phyloP scores from a whole-genome alignment of 148 eudicot species.

The Heliosperma pusillum region DNA sequence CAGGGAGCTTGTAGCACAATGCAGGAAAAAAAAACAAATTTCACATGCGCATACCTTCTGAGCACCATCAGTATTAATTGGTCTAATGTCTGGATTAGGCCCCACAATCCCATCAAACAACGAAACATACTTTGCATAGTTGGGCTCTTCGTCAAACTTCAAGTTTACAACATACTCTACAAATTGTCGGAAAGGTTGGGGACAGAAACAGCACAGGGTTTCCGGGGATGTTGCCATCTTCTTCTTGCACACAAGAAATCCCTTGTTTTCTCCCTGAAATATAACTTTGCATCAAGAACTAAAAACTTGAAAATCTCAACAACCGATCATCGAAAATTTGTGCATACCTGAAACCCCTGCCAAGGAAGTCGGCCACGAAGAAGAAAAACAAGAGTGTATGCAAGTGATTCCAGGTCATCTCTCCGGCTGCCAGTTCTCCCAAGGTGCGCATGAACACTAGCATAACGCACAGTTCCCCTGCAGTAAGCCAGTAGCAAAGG shows the following conservation, averaged over 20 bases:
- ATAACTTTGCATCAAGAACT: slow-evolving; percentile 3
- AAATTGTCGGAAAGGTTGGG: slow-evolving; percentile 70
- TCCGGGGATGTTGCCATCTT: slow-evolving; percentile 97
- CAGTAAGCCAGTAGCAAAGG: slow-evolving; percentile 14
- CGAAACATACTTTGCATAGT: slow-evolving; percentile 81
- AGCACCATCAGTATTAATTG: slow-evolving; percentile 97
- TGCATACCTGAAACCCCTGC: slow-evolving; percentile 80
- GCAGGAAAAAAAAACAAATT: slow-evolving; percentile 4
- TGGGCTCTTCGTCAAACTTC: slow-evolving; percentile 92
- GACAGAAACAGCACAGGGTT: slow-evolving; percentile 71
- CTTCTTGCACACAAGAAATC: slow-evolving; percentile 91
- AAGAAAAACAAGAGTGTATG: slow-evolving; percentile 86
- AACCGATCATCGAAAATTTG: background rate
- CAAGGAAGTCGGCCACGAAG: slow-evolving; percentile 93
- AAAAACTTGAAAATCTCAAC: background rate
- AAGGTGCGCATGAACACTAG: slow-evolving; percentile 97
- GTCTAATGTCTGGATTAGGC: slow-evolving; percentile 87
- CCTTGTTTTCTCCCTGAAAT: slow-evolving; percentile 85
- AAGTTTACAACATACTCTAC: slow-evolving; percentile 84
- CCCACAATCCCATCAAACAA: slow-evolving; percentile 94
- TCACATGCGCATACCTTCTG: slow-evolving; percentile 55
- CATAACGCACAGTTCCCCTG: slow-evolving; percentile 96
- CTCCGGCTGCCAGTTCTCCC: slow-evolving; percentile 94
- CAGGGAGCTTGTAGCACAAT: background rate
- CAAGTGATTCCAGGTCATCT: slow-evolving; percentile 97